phyloP scores from a whole-genome alignment of 2,329 filamentous ascomycete genomes.

The Cladosporium colombiae region DNA sequence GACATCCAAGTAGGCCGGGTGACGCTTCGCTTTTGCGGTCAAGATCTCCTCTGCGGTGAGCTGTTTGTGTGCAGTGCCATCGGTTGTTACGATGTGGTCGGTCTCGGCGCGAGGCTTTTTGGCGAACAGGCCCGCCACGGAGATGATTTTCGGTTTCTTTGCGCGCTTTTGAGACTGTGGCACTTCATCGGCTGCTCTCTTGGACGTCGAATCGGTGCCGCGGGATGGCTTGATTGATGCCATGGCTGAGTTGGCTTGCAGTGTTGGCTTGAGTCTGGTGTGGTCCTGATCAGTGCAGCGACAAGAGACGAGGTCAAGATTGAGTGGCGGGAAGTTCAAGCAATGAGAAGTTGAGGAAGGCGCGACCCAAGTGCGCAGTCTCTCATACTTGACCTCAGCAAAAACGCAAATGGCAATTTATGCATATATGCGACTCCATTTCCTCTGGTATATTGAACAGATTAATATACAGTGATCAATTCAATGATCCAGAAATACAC shows the following conservation, averaged over 20 bases:
- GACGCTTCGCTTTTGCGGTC: conserved; percentile 11
- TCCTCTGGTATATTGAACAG: conserved; percentile 13
- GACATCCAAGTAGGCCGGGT: conserved; percentile 18
- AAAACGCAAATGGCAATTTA: too few species aligned
- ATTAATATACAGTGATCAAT: conserved; percentile 2
- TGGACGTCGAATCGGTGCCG: neutral
- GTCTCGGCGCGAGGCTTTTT: neutral
- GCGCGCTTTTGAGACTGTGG: neutral
- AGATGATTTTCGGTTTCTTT: conserved; percentile 11
- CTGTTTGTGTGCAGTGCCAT: neutral
- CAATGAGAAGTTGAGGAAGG: neutral
- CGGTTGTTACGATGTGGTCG: neutral
- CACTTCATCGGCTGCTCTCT: conserved; percentile 2
- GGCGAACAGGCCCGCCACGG: conserved; percentile 12
- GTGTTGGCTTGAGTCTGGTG: neutral
- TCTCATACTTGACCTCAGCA: neutral
- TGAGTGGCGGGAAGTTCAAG: neutral
- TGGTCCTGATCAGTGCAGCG: neutral
- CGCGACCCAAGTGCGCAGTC: neutral
- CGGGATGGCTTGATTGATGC: neutral
- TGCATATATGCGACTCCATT: neutral
- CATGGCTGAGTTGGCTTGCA: neutral
- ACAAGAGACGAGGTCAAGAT: neutral
- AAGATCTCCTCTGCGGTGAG: neutral
- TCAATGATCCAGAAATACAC: neutral